These are phyloP conservation scores for Dendrobium huoshanense DNA, from an alignment of 106 monocot species.

Conservation along the genomic window DNA sequence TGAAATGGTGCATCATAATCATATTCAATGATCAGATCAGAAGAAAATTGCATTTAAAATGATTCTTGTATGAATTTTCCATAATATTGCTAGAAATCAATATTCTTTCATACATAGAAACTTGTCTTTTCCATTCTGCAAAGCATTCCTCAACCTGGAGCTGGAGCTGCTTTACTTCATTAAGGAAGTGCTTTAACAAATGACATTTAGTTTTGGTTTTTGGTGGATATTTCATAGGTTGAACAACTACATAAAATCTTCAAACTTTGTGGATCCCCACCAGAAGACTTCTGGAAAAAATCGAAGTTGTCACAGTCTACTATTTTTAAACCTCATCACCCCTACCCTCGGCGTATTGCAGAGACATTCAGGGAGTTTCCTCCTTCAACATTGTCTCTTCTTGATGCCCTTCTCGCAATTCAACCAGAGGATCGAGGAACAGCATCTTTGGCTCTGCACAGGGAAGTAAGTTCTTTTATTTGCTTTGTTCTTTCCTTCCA, in stretches of 20 bases:
- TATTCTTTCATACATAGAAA: not conserved
- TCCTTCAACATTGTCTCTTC: slow-evolving; percentile 35
- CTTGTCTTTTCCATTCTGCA: not conserved
- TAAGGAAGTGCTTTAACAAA: not conserved
- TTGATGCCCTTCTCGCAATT: slow-evolving; percentile 47
- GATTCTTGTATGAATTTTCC: not conserved
- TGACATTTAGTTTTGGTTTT: not conserved
- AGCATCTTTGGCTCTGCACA: slow-evolving; percentile 47
- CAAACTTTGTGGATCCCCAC: slow-evolving; percentile 62
- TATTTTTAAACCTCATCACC: slow-evolving; percentile 50
- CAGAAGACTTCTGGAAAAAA: slow-evolving; percentile 51
- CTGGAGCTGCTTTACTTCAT: not conserved
- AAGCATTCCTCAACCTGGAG: not conserved
- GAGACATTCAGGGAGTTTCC: slow-evolving; percentile 56
- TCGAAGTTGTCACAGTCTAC: slow-evolving; percentile 44
- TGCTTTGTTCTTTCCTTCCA: slow-evolving; percentile 2
- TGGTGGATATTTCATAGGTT: slow-evolving; percentile 24
- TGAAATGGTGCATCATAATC: not conserved
- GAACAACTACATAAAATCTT: slow-evolving; percentile 74
- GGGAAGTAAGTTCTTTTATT: slow-evolving; percentile 29
- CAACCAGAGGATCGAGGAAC: slow-evolving; percentile 51
- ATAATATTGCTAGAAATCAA: not conserved
- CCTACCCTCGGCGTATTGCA: slow-evolving; percentile 35
- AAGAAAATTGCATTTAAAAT: not conserved
- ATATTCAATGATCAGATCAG: not conserved